phyloP scores from a whole-genome alignment of 805 yeast species.

The Candida koratica region DNA sequence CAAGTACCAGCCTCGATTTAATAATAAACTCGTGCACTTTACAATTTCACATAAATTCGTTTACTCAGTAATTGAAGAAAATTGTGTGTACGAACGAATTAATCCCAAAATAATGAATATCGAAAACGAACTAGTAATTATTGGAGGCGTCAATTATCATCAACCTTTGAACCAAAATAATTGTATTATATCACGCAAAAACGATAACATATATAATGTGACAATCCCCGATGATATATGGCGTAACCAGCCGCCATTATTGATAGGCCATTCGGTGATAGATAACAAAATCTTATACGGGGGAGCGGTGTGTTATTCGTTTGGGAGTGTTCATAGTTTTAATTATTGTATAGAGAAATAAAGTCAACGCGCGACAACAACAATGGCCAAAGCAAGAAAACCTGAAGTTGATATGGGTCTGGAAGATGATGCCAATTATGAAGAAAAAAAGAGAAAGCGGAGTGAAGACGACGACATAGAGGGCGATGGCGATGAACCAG shows the following conservation, averaged over 20 bases:
- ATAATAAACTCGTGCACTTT: constrained; percentile 34
- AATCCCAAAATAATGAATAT: constrained; percentile 18
- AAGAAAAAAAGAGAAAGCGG: constrained; percentile 18
- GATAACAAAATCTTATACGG: constrained; percentile 36
- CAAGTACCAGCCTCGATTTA: constrained; percentile 26
- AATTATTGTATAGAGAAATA: constrained; percentile 5
- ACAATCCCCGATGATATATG: constrained; percentile 24
- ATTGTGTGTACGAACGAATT: constrained; percentile 34
- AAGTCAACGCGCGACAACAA: not conserved
- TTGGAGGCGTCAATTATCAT: constrained; percentile 18
- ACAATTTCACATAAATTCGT: constrained; percentile 18
- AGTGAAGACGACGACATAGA: constrained; percentile 15
- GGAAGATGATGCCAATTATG: constrained; percentile 18
- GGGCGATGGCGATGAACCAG: constrained; percentile 16
- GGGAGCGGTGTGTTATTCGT: constrained; percentile 80
- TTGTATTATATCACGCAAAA: constrained; percentile 5
- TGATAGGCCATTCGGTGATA: constrained; percentile 51
- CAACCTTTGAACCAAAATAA: constrained; percentile 12
- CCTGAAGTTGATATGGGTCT: constrained; percentile 20
- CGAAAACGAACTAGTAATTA: constrained; percentile 35
- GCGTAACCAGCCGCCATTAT: constrained; percentile 41
- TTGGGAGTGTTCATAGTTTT: constrained; percentile 48
- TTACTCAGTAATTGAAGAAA: constrained; percentile 17
- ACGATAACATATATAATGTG: not conserved
- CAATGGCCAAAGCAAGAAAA: constrained; percentile 8